These are phyloP conservation scores for Erucastrum elatum DNA, from an alignment of 345 rosid species.

Conservation along the genomic window DNA sequence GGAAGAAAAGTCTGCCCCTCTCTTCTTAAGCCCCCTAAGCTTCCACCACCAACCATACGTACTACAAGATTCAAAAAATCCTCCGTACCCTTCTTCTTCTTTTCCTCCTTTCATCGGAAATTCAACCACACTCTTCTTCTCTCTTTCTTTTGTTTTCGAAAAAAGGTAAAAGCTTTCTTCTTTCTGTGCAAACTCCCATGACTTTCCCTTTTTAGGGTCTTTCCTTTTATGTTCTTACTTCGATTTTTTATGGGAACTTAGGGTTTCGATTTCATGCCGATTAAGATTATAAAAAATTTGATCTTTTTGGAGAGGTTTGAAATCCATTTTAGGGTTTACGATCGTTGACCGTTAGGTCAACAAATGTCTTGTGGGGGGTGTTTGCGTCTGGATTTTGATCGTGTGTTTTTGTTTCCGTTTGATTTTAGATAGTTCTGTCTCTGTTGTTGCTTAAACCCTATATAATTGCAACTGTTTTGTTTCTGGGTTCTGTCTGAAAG, in stretches of 20 bases:
- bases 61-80: background rate
- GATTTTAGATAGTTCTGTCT: background rate
- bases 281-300: background rate
- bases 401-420: background rate
- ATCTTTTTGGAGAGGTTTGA: background rate
- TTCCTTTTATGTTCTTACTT: slow-evolving; percentile 9
- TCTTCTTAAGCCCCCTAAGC: background rate
- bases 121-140: background rate
- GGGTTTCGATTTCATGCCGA: slow-evolving; percentile 8
- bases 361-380: background rate
- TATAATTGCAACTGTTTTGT: background rate
- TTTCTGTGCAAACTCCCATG: background rate
- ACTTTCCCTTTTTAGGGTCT: background rate
- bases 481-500: background rate
- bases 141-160: background rate
- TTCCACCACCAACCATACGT: slow-evolving; percentile 29
- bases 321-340: slow-evolving; percentile 21
- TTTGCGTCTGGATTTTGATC: background rate
- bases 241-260: background rate
- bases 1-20: slow-evolving; percentile 34
- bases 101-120: slow-evolving; percentile 16
- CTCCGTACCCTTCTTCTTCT: background rate
- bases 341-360: slow-evolving; percentile 38
- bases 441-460: slow-evolving; percentile 32
- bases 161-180: slow-evolving; percentile 22